Conservation (phyloP, 257 asterid species). For the Sherardia arvensis region DNA sequence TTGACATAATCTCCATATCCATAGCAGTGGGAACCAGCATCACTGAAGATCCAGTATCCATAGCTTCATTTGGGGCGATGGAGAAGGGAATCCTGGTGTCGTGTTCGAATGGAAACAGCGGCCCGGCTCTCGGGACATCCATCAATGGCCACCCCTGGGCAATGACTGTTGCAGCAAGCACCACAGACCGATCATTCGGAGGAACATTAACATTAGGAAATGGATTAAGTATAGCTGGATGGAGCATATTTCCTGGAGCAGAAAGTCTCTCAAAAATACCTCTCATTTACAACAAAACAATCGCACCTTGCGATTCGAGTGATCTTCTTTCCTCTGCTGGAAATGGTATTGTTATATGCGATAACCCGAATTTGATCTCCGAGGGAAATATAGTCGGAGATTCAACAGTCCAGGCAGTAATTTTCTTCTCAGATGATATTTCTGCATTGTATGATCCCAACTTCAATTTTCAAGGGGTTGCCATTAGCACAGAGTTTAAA, state of each 20-base stretch:
- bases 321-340: constrained; percentile 3
- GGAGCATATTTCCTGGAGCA: not conserved
- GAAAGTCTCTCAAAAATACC: not conserved
- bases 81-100: constrained; percentile 17
- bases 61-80: constrained; percentile 15
- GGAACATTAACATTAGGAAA: constrained; percentile 14
- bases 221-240: constrained; percentile 8
- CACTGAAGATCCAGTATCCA: constrained; percentile 1
- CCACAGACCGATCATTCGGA: constrained; percentile 9
- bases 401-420: not conserved
- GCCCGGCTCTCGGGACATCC: constrained; percentile 2
- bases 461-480: constrained; percentile 1
- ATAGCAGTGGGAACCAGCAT: not conserved
- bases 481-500: constrained; percentile 4
- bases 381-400: not conserved
- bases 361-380: not conserved
- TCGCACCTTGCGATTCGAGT: constrained; percentile 4
- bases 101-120: constrained; percentile 9
- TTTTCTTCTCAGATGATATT: constrained; percentile 5
- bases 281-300: constrained; percentile 7
- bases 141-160: constrained; percentile 17
- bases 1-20: constrained; percentile 16
- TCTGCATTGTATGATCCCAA: not conserved
- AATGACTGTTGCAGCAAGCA: constrained; percentile 12
- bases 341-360: not conserved